A percentile compares a stretch with the other conserved stretches of the same genome.
These are phyloP conservation scores for Ceratocystis lukuohia DNA, from an alignment of 2,329 filamentous ascomycete genomes.

Conservation along the genomic window DNA sequence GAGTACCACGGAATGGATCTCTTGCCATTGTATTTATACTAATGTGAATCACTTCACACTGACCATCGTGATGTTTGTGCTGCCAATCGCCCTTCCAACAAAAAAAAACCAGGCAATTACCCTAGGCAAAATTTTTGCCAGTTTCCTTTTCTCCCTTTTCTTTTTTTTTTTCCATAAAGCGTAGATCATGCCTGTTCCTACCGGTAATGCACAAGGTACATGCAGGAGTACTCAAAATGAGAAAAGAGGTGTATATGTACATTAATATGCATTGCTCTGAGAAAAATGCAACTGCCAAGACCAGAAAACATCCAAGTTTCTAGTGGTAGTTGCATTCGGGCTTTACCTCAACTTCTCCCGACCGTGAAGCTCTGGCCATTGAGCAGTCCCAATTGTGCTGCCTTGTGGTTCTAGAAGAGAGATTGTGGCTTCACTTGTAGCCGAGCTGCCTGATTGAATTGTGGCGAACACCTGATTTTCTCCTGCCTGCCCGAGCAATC, in stretches of 20 bases:
- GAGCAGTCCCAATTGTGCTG: not conserved
- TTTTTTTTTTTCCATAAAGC: not conserved
- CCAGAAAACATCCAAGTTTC: not conserved
- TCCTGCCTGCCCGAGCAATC: not conserved
- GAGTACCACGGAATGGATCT: not conserved
- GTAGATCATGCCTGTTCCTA: not conserved
- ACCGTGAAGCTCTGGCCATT: not conserved
- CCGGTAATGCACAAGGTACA: too few species aligned
- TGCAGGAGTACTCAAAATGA: not conserved
- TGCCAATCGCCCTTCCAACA: not conserved
- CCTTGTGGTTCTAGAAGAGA: too few species aligned
- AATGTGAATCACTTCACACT: not conserved
- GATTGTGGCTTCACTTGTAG: not conserved
- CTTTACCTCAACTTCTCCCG: not conserved
- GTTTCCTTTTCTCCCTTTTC: not conserved
- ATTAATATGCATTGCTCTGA: not conserved
- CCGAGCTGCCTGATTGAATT: not conserved
- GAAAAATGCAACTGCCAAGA: slow-evolving; percentile 2
- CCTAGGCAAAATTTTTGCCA: not conserved
- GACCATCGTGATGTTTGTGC: not conserved
- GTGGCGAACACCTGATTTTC: not conserved
- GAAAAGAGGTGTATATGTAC: not conserved
- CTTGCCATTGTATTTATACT: not conserved
- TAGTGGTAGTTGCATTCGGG: not conserved
- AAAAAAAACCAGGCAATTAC: not conserved